Evolutionary conservation across 805 yeast genomes (phyloP), one percentile per base, ranked within the genome.

Genomic region (Lipomyces yamadae): DNA sequence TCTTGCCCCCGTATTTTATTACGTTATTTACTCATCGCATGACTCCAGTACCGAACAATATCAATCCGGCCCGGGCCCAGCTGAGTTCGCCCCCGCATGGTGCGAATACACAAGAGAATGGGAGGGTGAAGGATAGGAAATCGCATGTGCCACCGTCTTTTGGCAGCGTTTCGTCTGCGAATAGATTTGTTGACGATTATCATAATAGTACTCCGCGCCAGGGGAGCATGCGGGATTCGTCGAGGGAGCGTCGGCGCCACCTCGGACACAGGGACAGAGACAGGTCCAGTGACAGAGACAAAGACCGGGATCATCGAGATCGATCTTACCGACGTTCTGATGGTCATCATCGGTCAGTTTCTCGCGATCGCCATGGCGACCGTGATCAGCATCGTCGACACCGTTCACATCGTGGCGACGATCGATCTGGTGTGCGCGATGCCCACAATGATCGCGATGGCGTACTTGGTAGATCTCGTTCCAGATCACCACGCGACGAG

Each of bases 351-450:
- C 24, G 48, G 8, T 42, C 48, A 0, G 3, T 1, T 42, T 42
- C 48, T 18, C 45, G 32, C 7, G 37, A 50, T 45, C 59, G 18
- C 34, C 59, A 58, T n/a, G 35, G 59, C 4, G 59, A 63, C 34
- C 53, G 42, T 8, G 13, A 45, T 18, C 42, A 24, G 29, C 52
- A 34, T 15, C 45, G 32, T n/a, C 48, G 61, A 8, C 34, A 29
- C 58, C 30, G 37, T 11, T 18, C 30, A 32, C 35, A 35, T 13
- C 37, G 37, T 33, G 42, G 18, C 24, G 24, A 24, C 37, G 58
- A 55, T 34, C 32, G 58, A 55, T 13, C 37, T 13, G 15, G 24
- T 34, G 18, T 2, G 18, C 59, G 48, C 48, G 33, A 13, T 18
- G 29, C 48, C 48, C 48, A 15, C 48, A 13, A 7, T 30, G 55